A percentile compares a stretch with the other conserved stretches of the same genome.
Evolutionary conservation across 2,329 filamentous ascomycete genomes (phyloP).

Genomic region (Hymenoscyphus linearis): DNA sequence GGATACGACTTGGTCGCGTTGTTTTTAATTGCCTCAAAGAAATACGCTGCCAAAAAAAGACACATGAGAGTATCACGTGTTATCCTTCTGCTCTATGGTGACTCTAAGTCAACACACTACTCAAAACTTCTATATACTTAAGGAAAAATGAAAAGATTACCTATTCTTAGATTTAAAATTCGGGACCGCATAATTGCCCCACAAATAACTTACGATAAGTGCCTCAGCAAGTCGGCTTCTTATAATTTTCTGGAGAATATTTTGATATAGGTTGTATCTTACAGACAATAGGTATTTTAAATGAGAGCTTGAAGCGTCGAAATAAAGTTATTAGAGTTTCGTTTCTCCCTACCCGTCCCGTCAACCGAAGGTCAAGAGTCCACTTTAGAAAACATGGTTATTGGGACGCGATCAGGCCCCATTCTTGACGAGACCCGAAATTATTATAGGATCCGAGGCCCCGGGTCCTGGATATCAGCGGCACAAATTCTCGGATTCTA

Average conservation of each 20-base stretch:
- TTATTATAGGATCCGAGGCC: neutral
- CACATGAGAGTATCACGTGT: no score
- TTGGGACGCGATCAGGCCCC: neutral
- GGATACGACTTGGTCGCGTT: no score
- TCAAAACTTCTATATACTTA: no score
- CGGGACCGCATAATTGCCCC: neutral
- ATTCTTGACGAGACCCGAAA: neutral
- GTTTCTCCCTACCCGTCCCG: neutral
- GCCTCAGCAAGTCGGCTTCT: neutral
- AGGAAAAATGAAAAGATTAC: no score
- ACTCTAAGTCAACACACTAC: no score
- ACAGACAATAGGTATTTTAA: neutral
- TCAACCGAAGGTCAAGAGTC: neutral
- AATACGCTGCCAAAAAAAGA: no score
- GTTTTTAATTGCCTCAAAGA: no score
- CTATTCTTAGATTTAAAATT: no score
- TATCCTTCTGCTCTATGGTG: no score
- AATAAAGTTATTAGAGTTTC: neutral
- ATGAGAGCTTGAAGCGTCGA: neutral
- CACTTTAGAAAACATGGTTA: neutral
- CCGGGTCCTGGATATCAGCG: neutral
- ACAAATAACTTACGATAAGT: neutral
- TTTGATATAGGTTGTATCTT: neutral
- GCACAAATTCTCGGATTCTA: neutral
- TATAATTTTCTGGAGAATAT: neutral